These are phyloP conservation scores for Neckera pumila DNA, from an alignment of 225 moss, liverwort and hornwort species.

Conservation along the genomic window DNA sequence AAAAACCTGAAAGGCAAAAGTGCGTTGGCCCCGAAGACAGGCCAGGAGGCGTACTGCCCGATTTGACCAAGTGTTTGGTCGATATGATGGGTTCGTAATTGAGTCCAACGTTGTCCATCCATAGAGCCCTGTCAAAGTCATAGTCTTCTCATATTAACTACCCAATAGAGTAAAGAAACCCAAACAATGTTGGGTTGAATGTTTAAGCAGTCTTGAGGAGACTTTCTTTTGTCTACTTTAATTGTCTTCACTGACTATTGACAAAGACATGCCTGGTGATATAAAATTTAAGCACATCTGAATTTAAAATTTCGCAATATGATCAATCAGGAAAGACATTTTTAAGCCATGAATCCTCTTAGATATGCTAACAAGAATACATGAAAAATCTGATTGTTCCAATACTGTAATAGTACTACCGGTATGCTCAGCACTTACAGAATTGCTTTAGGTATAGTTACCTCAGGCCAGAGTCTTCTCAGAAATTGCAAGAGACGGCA, in stretches of 20 bases:
- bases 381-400: background rate
- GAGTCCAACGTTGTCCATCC: conserved; percentile 79
- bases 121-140: conserved; percentile 56
- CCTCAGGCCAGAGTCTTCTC: background rate
- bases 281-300: background rate
- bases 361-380: background rate
- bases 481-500: background rate
- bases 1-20: conserved; percentile 69
- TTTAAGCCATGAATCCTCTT: background rate
- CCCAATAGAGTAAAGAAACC: background rate
- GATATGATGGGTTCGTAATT: conserved; percentile 60
- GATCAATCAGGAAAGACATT: background rate
- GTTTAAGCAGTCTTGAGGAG: background rate
- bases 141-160: background rate
- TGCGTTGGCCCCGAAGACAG: conserved; percentile 60
- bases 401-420: background rate
- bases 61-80: conserved; percentile 58
- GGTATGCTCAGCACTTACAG: background rate
- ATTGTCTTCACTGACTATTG: background rate
- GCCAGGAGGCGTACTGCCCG: conserved; percentile 95
- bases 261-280: background rate
- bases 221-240: background rate
- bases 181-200: background rate
- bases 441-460: background rate
- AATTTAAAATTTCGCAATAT: background rate